phyloP scores from a whole-genome alignment of 2,329 filamentous ascomycete genomes.

The Thelonectria rubi region DNA sequence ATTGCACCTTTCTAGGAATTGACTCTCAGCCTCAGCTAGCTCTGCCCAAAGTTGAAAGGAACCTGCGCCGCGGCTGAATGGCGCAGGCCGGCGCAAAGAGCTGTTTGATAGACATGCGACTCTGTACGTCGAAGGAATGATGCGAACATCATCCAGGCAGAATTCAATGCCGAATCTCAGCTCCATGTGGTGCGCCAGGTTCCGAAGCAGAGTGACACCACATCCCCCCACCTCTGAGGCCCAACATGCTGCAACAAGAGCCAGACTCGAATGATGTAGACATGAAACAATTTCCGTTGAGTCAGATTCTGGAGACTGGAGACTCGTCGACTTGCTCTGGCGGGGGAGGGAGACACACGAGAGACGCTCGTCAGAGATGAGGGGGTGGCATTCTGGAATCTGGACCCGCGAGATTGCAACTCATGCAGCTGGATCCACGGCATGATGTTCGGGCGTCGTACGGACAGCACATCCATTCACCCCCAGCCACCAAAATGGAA shows the following conservation, averaged over 20 bases:
- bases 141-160: constrained; percentile 3
- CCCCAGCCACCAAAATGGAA: constrained; percentile 9
- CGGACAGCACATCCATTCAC: constrained; percentile 40
- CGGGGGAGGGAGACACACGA: constrained; percentile 8
- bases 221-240: constrained; percentile 13
- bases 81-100: constrained; percentile 2
- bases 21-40: constrained; percentile 5
- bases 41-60: constrained; percentile 2
- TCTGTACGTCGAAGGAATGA: neutral
- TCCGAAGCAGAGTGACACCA: constrained; percentile 15
- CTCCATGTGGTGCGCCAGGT: constrained; percentile 8
- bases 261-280: constrained; percentile 16
- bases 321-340: constrained; percentile 10
- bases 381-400: constrained; percentile 8
- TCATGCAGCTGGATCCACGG: constrained; percentile 41
- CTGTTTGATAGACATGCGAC: constrained; percentile 12
- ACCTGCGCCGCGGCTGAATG: constrained; percentile 10
- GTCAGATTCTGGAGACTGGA: constrained; percentile 8
- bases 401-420: constrained; percentile 34
- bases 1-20: constrained; percentile 13
- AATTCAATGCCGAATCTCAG: constrained; percentile 8
- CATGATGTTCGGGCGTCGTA: constrained; percentile 34
- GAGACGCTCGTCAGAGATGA: constrained; percentile 8
- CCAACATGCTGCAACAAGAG: constrained; percentile 22
- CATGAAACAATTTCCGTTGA: constrained; percentile 24